These are phyloP conservation scores for Neurospora tetrasperma DNA, from an alignment of 495 filamentous ascomycete species.

Conservation along the genomic window DNA sequence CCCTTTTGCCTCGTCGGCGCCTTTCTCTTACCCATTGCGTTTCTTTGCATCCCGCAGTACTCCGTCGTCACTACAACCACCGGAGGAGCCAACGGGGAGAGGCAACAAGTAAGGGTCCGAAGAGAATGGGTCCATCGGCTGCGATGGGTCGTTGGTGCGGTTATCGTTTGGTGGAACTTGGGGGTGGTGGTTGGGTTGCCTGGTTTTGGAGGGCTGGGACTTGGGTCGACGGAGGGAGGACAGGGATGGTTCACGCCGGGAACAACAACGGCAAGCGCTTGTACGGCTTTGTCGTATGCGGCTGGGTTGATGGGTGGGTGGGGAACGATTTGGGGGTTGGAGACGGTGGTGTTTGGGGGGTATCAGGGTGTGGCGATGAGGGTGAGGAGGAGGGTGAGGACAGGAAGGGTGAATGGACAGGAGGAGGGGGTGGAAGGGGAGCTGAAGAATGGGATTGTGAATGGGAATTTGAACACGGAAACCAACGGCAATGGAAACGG, in stretches of 20 bases:
- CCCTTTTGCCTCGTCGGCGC: constrained; percentile 42
- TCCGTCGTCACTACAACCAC: too few relatives aligned
- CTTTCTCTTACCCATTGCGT: constrained; percentile 41
- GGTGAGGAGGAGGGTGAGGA: constrained; percentile 34
- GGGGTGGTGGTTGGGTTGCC: constrained; percentile 24
- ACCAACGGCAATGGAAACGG: not conserved
- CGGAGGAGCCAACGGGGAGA: too few relatives aligned
- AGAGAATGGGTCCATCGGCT: constrained; percentile 36
- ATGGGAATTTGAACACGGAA: too few relatives aligned
- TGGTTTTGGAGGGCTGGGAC: not conserved
- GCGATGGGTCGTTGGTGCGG: constrained; percentile 44
- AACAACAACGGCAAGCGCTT: constrained; percentile 38
- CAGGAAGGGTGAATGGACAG: too few relatives aligned
- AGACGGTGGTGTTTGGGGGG: constrained; percentile 53
- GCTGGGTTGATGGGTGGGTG: constrained; percentile 56
- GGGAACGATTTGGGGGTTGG: constrained; percentile 53
- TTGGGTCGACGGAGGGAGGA: too few relatives aligned
- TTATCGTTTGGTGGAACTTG: constrained; percentile 25
- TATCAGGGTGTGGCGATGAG: constrained; percentile 57
- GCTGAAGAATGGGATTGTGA: too few relatives aligned
- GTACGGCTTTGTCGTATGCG: constrained; percentile 55
- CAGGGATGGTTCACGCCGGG: not conserved
- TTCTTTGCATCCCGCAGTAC: constrained; percentile 48
- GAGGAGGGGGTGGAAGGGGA: too few relatives aligned
- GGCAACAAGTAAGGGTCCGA: constrained; percentile 10